Conservation (phyloP, 208 protist genomes). For the Trypanosoma melophagium region DNA sequence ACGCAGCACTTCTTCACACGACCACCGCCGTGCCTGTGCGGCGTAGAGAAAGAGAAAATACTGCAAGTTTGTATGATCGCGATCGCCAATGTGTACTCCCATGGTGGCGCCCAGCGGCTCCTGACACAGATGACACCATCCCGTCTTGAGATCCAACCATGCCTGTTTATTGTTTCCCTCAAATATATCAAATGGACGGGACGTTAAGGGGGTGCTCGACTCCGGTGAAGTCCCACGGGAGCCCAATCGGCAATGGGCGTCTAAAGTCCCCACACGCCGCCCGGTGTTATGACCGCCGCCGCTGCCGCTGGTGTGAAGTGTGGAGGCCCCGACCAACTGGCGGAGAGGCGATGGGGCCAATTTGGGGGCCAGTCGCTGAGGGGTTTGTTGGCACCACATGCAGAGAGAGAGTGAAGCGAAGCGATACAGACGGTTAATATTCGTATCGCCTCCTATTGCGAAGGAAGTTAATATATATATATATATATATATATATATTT, state of each 20-base stretch:
- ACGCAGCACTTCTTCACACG: conserved; percentile 25
- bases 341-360: conserved; percentile 9
- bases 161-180: conserved; percentile 81
- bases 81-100: conserved; percentile 64
- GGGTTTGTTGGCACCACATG: no score
- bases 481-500: no score
- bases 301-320: conserved; percentile 7
- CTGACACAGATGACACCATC: conserved; percentile 84
- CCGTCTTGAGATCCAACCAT: conserved; percentile 62
- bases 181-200: conserved; percentile 40
- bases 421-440: no score
- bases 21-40: conserved; percentile 20
- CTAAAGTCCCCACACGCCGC: conserved; percentile 24
- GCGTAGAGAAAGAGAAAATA: conserved; percentile 85
- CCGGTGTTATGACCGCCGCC: neutral
- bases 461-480: no score
- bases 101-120: conserved; percentile 66
- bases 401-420: no score
- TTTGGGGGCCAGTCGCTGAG: no score
- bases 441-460: no score
- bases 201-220: conserved; percentile 26
- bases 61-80: conserved; percentile 82
- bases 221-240: conserved; percentile 45
- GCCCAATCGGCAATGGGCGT: conserved; percentile 33
- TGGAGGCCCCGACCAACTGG: conserved; percentile 18